phyloP scores from a whole-genome alignment of 768 basidiomycete genomes.

The Russula virescens region DNA sequence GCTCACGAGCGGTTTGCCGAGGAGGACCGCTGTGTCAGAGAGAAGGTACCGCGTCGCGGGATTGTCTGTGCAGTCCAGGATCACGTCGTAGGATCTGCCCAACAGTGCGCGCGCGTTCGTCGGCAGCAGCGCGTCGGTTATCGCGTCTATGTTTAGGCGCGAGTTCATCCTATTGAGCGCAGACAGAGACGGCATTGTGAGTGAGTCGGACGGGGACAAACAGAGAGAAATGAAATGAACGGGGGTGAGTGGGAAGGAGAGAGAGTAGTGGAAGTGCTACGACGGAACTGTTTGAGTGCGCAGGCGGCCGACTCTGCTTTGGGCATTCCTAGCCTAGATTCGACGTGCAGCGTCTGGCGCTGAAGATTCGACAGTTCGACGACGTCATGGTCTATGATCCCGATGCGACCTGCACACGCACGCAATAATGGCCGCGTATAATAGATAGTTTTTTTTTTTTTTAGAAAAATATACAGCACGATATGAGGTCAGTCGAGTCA shows the following conservation, averaged over 20 bases:
- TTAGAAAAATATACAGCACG: neutral
- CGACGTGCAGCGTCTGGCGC: conserved; percentile 85
- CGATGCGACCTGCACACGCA: conserved; percentile 57
- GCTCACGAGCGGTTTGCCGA: conserved; percentile 80
- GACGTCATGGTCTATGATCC: conserved; percentile 81
- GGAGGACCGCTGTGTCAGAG: conserved; percentile 73
- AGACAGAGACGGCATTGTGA: neutral
- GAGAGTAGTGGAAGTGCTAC: too few relatives aligned
- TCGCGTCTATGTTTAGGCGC: conserved; percentile 49
- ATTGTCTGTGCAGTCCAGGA: conserved; percentile 95
- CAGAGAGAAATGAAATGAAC: neutral
- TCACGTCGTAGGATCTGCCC: conserved; percentile 52
- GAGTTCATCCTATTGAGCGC: conserved; percentile 64
- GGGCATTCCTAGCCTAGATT: conserved; percentile 59
- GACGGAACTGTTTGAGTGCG: conserved; percentile 55
- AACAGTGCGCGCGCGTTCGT: conserved; percentile 62
- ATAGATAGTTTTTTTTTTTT: neutral
- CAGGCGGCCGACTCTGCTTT: conserved; percentile 81
- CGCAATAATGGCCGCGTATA: too few relatives aligned
- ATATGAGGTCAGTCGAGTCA: neutral
- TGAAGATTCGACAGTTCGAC: conserved; percentile 90
- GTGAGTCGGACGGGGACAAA: too few relatives aligned
- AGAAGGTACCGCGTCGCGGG: conserved; percentile 88
- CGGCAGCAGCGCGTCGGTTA: conserved; percentile 48
- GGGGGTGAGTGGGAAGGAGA: too few relatives aligned